phyloP scores from a whole-genome alignment of 2,329 filamentous ascomycete genomes.

The Colletotrichum sp. region DNA sequence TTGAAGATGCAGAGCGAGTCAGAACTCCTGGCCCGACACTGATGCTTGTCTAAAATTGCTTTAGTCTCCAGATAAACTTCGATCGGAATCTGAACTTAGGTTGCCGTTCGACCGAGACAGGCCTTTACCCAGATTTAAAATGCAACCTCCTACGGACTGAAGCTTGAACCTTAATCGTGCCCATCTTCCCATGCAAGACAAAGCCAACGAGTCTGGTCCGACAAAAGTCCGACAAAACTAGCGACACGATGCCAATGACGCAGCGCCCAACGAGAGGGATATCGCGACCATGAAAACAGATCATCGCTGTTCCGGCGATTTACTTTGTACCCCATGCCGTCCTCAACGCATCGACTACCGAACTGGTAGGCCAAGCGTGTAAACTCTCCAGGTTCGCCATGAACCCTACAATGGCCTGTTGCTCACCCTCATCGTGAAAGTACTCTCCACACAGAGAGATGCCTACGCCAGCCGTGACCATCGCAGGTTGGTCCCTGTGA shows the following conservation, averaged over 20 bases:
- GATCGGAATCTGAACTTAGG: not conserved
- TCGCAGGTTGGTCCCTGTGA: slow-evolving; percentile 56
- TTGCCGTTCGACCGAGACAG: slow-evolving; percentile 23
- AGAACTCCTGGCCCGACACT: not conserved
- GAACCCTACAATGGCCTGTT: slow-evolving; percentile 51
- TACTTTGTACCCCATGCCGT: slow-evolving; percentile 46
- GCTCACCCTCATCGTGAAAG: slow-evolving; percentile 48
- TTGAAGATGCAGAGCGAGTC: not conserved
- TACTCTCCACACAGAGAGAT: slow-evolving; percentile 54
- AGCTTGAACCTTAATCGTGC: not conserved
- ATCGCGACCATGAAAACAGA: not conserved
- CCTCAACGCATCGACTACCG: slow-evolving; percentile 49
- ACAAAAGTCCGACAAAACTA: not conserved
- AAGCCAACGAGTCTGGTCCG: not conserved
- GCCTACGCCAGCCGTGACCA: slow-evolving; percentile 61
- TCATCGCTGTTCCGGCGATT: not conserved
- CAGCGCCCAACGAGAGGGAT: not conserved
- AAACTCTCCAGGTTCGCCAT: slow-evolving; percentile 49
- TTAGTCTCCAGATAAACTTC: not conserved
- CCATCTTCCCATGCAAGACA: not conserved
- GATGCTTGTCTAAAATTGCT: not conserved
- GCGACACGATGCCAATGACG: not conserved
- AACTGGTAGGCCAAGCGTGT: slow-evolving; percentile 55
- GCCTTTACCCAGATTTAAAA: not conserved
- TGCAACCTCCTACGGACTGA: not conserved